Base-by-base conservation (phyloP, 306 rosid genomes). In the Echinosophora koreensis region DNA sequence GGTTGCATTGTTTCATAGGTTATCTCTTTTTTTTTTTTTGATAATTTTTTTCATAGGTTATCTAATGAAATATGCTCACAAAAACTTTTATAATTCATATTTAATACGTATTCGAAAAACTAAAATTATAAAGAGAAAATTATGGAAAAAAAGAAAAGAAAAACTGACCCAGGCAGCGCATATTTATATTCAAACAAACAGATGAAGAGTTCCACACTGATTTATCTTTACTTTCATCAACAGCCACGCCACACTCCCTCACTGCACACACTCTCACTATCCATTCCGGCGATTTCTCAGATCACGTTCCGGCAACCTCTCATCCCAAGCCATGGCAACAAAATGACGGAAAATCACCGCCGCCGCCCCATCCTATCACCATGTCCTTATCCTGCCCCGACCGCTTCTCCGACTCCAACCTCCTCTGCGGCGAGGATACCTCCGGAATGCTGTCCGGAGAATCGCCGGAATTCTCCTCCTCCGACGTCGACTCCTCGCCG, bases 361-460 rank as follows among this genome's bases (percentile, higher is more conserved):
- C 15, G 5, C 16, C 16, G 52, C 15, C 49, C 32, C 32, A 30
- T 62, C 41, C 66, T 65, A 67, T 86, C 76, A 71, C 83, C 84
- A 95, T 92, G 97, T 89, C 97, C 80, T 73, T 92, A 22, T 83
- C 97, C 77, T 87, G 80, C 89, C 89, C 97, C 63, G 86, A 85
- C 50, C 84, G 77, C 85, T 84, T 89, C 73, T 64, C 90, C 55
- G 91, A 96, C 28, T 87, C 94, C 34, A 86, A 87, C 77, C 92
- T 96, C 41, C 90, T 96, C 37, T 96, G 99, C 85, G 55, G 78
- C 16, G 99, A 96, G 75, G 91, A 84, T 17, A 74, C 93, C 34
- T 86, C 98, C 71, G 87, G 74, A 32, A 73, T 92, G 74, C 30
- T 89, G 27, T 86, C 97, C 76, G 88, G 73, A 49, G 94, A 88